Conservation (phyloP, 768 basidiomycete genomes). For the Lactifluus volemus region DNA sequence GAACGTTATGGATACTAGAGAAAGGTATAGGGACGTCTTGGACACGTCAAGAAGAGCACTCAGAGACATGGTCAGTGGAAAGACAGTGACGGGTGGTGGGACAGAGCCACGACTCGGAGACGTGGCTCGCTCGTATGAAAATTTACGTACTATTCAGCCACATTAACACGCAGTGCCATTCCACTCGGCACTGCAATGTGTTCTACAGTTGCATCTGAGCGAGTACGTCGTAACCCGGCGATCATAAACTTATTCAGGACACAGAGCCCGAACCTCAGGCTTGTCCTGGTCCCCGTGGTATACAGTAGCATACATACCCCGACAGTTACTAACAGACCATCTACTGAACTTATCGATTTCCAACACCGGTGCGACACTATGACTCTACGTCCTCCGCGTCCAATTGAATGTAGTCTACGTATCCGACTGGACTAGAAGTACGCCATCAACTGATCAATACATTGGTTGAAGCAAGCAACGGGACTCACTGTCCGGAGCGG, state of each 20-base stretch:
- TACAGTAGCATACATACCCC: too few relatives aligned
- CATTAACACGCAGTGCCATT: too few relatives aligned
- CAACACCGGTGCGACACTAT: neutral
- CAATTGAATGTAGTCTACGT: constrained; percentile 18
- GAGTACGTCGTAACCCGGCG: too few relatives aligned
- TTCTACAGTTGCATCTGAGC: too few relatives aligned
- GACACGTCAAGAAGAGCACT: constrained; percentile 44
- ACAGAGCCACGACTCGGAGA: neutral
- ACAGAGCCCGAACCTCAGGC: too few relatives aligned
- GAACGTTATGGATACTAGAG: constrained; percentile 68
- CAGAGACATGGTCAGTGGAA: constrained; percentile 25
- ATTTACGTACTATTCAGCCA: neutral
- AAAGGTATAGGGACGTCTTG: constrained; percentile 56
- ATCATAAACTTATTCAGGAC: too few relatives aligned
- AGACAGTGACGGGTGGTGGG: neutral
- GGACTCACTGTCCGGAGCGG: constrained; percentile 13
- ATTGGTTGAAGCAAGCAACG: neutral
- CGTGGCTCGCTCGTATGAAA: neutral
- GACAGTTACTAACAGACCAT: too few relatives aligned
- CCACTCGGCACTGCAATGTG: too few relatives aligned
- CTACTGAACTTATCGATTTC: too few relatives aligned
- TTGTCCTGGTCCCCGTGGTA: too few relatives aligned
- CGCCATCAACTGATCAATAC: neutral
- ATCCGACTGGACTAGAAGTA: constrained; percentile 8
- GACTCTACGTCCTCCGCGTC: constrained; percentile 16